phyloP scores from a whole-genome alignment of 2,329 filamentous ascomycete genomes.

The Colletotrichum incanum region DNA sequence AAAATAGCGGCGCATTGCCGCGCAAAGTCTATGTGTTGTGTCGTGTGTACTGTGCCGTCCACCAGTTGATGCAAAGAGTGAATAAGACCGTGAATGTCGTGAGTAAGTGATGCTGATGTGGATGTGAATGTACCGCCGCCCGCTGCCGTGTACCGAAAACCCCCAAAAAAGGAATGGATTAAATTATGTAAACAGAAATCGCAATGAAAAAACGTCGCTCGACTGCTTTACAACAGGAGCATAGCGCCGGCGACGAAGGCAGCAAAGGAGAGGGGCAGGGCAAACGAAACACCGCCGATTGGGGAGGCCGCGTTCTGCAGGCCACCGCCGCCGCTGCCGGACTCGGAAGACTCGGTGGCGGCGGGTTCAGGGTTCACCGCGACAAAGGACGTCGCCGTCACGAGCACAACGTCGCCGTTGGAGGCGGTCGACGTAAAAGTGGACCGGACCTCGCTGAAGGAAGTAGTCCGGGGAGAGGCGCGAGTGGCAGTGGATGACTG shows the following conservation, averaged over 20 bases:
- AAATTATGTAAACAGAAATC: slow-evolving; percentile 33
- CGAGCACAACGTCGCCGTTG: slow-evolving; percentile 61
- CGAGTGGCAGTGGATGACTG: slow-evolving; percentile 51
- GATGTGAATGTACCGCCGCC: slow-evolving; percentile 28
- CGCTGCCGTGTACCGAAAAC: slow-evolving; percentile 17
- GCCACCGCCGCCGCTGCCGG: slow-evolving; percentile 46
- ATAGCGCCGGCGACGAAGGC: slow-evolving; percentile 48
- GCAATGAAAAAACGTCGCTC: background rate
- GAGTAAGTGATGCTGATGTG: slow-evolving; percentile 41
- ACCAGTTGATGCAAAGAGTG: slow-evolving; percentile 43
- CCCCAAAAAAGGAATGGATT: slow-evolving; percentile 28
- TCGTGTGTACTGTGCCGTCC: slow-evolving; percentile 19
- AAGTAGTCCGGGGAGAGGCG: slow-evolving; percentile 49
- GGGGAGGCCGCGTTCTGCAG: slow-evolving; percentile 57
- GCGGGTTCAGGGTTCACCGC: slow-evolving; percentile 57
- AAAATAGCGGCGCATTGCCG: slow-evolving; percentile 18
- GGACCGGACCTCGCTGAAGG: slow-evolving; percentile 55
- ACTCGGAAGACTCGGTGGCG: slow-evolving; percentile 46
- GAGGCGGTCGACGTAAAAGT: slow-evolving; percentile 63
- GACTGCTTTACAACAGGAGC: slow-evolving; percentile 27
- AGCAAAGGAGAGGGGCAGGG: slow-evolving; percentile 46
- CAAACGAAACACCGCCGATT: slow-evolving; percentile 43
- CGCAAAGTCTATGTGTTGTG: slow-evolving; percentile 32
- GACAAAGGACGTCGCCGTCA: slow-evolving; percentile 67
- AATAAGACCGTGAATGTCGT: slow-evolving; percentile 43